These are phyloP conservation scores for Trapa bicornis DNA, from an alignment of 345 rosid species.

Conservation along the genomic window DNA sequence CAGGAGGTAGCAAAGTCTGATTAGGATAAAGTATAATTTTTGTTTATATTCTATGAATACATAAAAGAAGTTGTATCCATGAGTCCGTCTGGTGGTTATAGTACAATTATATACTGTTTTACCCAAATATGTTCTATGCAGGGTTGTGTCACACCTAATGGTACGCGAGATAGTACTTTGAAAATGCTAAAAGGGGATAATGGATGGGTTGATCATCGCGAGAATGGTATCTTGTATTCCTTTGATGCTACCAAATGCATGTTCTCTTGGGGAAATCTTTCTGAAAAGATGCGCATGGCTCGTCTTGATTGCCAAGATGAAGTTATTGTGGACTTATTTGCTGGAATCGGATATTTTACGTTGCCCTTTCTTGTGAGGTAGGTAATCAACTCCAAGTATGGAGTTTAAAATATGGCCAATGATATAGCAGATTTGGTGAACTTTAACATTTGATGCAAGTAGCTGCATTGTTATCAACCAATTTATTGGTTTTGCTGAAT, in stretches of 20 bases:
- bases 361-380: conserved; percentile 93
- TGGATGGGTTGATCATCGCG: conserved; percentile 87
- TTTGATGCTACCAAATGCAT: conserved; percentile 90
- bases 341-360: conserved; percentile 87
- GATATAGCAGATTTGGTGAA: background rate
- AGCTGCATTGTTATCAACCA: background rate
- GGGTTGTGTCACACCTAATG: conserved; percentile 73
- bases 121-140: conserved; percentile 11
- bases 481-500: background rate
- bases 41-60: background rate
- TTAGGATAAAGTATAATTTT: too few relatives aligned
- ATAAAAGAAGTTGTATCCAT: background rate
- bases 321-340: conserved; percentile 72
- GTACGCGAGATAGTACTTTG: conserved; percentile 74
- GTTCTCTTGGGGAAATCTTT: conserved; percentile 98
- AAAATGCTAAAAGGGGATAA: conserved; percentile 72
- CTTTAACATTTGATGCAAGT: background rate
- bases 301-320: conserved; percentile 46
- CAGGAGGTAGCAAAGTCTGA: too few relatives aligned
- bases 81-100: background rate
- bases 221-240: conserved; percentile 78
- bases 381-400: background rate
- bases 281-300: conserved; percentile 90
- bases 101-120: background rate
- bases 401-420: background rate